These are phyloP conservation scores for Chrysopogon serrulatus DNA, from an alignment of 176 grass and related monocot species.

Conservation along the genomic window DNA sequence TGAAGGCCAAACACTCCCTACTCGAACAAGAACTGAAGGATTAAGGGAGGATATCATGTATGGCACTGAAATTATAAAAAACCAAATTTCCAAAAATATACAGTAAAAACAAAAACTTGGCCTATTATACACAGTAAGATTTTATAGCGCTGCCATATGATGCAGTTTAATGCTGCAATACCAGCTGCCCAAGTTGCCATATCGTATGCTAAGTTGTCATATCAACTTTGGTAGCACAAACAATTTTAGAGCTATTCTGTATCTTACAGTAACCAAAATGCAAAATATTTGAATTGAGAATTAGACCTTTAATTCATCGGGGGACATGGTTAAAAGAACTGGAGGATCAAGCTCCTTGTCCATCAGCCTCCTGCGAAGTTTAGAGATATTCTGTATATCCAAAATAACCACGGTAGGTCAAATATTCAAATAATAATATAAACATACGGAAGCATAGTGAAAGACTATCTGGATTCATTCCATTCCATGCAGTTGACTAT, in stretches of 20 bases:
- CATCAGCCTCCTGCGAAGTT: conserved; percentile 69
- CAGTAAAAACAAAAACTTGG: background rate
- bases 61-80: background rate
- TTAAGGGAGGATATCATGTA: background rate
- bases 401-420: conserved; percentile 14
- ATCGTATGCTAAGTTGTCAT: background rate
- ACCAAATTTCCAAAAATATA: background rate
- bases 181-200: background rate
- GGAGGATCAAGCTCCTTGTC: conserved; percentile 78
- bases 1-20: background rate
- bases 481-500: background rate
- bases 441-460: background rate
- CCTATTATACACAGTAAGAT: background rate
- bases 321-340: conserved; percentile 82
- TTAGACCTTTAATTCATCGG: conserved; percentile 86
- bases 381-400: conserved; percentile 58
- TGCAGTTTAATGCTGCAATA: background rate
- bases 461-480: background rate
- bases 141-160: too few relatives aligned
- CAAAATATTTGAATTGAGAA: conserved; percentile 7
- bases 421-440: background rate
- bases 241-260: too few relatives aligned
- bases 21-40: background rate
- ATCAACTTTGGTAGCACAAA: background rate
- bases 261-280: conserved; percentile 4